Percentiles rank a stretch among this genome's conserved stretches.
Evolutionary conservation across 2,329 filamentous ascomycete species (phyloP).

Genomic region (Pezicula rhizophila): DNA sequence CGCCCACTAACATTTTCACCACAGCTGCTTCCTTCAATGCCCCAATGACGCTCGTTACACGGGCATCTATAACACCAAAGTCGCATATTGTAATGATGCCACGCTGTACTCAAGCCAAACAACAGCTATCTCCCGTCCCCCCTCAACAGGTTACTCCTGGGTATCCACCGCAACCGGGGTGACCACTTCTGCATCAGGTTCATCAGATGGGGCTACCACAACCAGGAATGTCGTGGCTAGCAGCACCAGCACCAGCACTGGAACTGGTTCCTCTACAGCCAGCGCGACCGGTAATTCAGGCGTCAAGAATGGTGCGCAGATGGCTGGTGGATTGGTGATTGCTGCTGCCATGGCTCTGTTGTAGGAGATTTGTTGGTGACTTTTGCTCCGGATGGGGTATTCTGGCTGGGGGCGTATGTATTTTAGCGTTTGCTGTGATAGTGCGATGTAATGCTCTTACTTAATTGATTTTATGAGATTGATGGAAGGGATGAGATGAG

Average conservation of each 20-base stretch:
- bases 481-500: no score
- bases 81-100: constrained; percentile 21
- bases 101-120: constrained; percentile 15
- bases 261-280: neutral
- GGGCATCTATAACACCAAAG: constrained; percentile 9
- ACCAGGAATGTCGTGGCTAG: constrained; percentile 1
- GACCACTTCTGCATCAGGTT: constrained; percentile 1
- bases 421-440: no score
- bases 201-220: neutral
- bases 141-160: constrained; percentile 6
- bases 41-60: constrained; percentile 36
- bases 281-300: no score
- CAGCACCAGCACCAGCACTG: constrained; percentile 5
- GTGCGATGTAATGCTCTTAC: no score
- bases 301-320: no score
- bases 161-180: neutral
- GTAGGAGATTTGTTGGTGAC: no score
- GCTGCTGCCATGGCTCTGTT: constrained; percentile 8
- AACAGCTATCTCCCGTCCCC: constrained; percentile 12
- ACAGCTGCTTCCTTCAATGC: constrained; percentile 59
- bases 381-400: no score
- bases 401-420: no score
- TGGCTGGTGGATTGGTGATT: constrained; percentile 11
- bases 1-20: constrained; percentile 6
- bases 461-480: no score